Percentiles rank a stretch among this genome's conserved stretches.
Evolutionary conservation across 2,329 filamentous ascomycete species (phyloP).

Genomic region (Aureobasidium musti): DNA sequence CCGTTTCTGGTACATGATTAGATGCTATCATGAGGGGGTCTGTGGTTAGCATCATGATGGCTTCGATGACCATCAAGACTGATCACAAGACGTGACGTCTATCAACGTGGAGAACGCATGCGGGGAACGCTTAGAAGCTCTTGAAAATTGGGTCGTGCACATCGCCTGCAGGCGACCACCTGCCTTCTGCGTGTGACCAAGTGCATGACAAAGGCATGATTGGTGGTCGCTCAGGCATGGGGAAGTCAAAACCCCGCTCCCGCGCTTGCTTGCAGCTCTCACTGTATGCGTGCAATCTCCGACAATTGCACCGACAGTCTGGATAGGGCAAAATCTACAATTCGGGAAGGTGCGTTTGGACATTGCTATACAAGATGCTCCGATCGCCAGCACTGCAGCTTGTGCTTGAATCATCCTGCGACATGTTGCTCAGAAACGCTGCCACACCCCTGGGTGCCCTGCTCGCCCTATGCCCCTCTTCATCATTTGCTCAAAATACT

Average conservation of each 20-base stretch:
- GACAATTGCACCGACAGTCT: slow-evolving; percentile 19
- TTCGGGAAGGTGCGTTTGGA: slow-evolving; percentile 15
- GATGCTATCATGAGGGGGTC: no score
- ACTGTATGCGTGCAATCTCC: slow-evolving; percentile 19
- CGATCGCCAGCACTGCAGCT: slow-evolving; percentile 9
- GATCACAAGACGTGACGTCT: no score
- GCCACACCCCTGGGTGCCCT: slow-evolving; percentile 18
- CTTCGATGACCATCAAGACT: no score
- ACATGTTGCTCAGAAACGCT: slow-evolving; percentile 24
- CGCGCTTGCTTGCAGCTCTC: not conserved
- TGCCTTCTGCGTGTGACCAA: slow-evolving; percentile 24
- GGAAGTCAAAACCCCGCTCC: slow-evolving; percentile 23
- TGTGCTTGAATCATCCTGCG: slow-evolving; percentile 25
- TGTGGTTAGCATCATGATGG: no score
- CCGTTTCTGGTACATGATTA: no score
- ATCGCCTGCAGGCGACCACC: slow-evolving; percentile 8
- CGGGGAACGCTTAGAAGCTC: slow-evolving; percentile 2
- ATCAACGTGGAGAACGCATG: slow-evolving; percentile 9
- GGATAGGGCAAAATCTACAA: not conserved
- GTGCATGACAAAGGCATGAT: slow-evolving; percentile 26
- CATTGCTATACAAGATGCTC: slow-evolving; percentile 20
- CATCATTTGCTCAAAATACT: slow-evolving; percentile 31
- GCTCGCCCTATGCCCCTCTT: slow-evolving; percentile 20
- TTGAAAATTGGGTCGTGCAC: no score
- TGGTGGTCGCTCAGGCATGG: slow-evolving; percentile 4